Conservation (phyloP, 1,139 yeast species). For the Zygoascus meyerae region DNA sequence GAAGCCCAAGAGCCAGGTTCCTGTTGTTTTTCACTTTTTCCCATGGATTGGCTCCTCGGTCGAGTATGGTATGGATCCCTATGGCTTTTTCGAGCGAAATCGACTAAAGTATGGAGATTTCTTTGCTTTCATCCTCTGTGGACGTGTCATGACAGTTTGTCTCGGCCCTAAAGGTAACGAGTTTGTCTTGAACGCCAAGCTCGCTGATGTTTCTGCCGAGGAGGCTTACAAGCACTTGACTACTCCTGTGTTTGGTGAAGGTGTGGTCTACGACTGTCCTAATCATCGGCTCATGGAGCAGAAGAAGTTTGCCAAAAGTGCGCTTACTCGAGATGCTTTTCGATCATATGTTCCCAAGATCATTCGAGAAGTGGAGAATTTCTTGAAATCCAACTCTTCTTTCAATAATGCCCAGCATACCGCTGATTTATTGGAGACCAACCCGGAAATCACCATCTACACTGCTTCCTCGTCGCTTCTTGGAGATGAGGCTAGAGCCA, state of each 20-base stretch:
- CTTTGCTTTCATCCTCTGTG: conserved; percentile 81
- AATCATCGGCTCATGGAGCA: conserved; percentile 94
- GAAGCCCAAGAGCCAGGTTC: conserved; percentile 52
- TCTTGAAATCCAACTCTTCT: conserved; percentile 48
- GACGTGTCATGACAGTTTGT: conserved; percentile 91
- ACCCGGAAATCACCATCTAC: conserved; percentile 93
- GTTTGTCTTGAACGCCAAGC: conserved; percentile 85
- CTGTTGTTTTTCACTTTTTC: conserved; percentile 84
- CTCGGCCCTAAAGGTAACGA: conserved; percentile 98
- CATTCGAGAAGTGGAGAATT: conserved; percentile 65
- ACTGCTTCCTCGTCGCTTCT: conserved; percentile 89
- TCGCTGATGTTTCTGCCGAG: conserved; percentile 89
- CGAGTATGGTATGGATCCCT: conserved; percentile 86
- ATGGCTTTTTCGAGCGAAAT: conserved; percentile 75
- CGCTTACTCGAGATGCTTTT: conserved; percentile 82
- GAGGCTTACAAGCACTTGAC: conserved; percentile 93
- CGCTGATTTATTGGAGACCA: conserved; percentile 71
- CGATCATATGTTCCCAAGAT: conserved; percentile 82
- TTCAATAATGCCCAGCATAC: conserved; percentile 45
- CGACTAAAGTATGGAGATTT: conserved; percentile 84
- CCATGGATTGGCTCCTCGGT: conserved; percentile 96
- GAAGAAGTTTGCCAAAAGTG: conserved; percentile 90
- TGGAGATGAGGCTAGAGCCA: conserved; percentile 86
- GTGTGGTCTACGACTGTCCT: conserved; percentile 95
- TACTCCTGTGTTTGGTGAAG: conserved; percentile 96